phyloP scores from a whole-genome alignment of 225 moss, liverwort and hornwort genomes.

The Bryum argenteum region DNA sequence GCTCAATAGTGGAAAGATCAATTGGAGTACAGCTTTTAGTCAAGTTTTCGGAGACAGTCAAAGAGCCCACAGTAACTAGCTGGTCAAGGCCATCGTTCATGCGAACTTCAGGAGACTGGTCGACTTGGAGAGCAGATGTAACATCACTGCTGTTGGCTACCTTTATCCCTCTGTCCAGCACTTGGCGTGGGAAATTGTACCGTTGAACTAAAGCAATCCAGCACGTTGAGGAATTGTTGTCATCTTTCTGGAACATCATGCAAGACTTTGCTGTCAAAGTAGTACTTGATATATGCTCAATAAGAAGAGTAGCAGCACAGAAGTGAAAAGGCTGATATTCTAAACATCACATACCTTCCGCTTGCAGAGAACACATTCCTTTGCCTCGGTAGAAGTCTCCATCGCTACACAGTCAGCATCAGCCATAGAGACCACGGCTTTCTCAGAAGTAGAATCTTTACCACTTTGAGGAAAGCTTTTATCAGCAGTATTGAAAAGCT shows the following conservation, averaged over 20 bases:
- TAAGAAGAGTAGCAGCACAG: neutral
- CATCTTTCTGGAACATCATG: constrained; percentile 71
- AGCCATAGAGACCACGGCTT: constrained; percentile 16
- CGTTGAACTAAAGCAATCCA: constrained; percentile 94
- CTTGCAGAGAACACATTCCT: constrained; percentile 88
- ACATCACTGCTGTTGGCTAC: constrained; percentile 29
- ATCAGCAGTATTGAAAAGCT: constrained; percentile 28
- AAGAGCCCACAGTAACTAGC: constrained; percentile 51
- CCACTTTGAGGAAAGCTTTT: constrained; percentile 8
- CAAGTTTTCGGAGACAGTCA: constrained; percentile 25
- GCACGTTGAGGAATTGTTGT: constrained; percentile 75
- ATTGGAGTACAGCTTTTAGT: constrained; percentile 25
- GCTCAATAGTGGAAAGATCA: constrained; percentile 73
- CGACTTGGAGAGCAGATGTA: neutral
- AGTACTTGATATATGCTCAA: neutral
- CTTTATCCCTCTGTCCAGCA: constrained; percentile 29
- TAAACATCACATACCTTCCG: constrained; percentile 58
- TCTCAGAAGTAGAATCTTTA: constrained; percentile 26
- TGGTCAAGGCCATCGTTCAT: constrained; percentile 28
- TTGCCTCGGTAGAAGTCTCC: constrained; percentile 42
- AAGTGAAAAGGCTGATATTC: constrained; percentile 3
- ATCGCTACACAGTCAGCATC: constrained; percentile 30
- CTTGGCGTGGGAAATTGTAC: constrained; percentile 73
- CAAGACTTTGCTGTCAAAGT: constrained; percentile 27
- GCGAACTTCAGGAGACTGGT: constrained; percentile 17